Percentiles rank a stretch among this genome's conserved stretches.
phyloP scores from a whole-genome alignment of 176 grass and related monocot genomes.

The Juncus effusus region DNA sequence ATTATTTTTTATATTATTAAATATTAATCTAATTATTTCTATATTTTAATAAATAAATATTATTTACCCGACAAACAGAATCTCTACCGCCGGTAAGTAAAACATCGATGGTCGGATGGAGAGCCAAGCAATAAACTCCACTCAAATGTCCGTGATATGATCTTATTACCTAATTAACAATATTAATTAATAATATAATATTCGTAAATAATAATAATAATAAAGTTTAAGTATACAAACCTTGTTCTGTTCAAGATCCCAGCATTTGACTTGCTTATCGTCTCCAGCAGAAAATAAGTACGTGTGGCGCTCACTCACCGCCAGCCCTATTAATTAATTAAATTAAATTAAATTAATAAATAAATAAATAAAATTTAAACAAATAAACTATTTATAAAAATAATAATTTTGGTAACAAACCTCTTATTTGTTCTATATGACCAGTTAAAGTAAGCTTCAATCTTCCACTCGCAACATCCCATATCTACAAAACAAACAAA shows the following conservation, averaged over 20 bases:
- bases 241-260: slow-evolving; percentile 99
- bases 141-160: slow-evolving; percentile 99
- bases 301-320: slow-evolving; percentile 81
- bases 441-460: slow-evolving; percentile 97
- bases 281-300: slow-evolving; percentile 99
- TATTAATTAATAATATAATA: slow-evolving; percentile 33
- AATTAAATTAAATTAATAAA: slow-evolving; percentile 11
- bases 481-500: slow-evolving; percentile 61
- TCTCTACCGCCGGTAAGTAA: slow-evolving; percentile 85
- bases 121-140: slow-evolving; percentile 94
- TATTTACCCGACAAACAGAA: slow-evolving; percentile 95
- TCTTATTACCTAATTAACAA: slow-evolving; percentile 61
- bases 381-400: slow-evolving; percentile 7
- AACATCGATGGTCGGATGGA: slow-evolving; percentile 94
- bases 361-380: slow-evolving; percentile 12
- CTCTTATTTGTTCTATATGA: slow-evolving; percentile 90
- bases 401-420: slow-evolving; percentile 41
- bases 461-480: slow-evolving; percentile 90
- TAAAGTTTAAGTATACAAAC: slow-evolving; percentile 36
- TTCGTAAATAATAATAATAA: slow-evolving; percentile 42
- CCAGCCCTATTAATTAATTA: slow-evolving; percentile 61
- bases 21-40: background rate
- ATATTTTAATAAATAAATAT: slow-evolving; percentile 10
- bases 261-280: slow-evolving; percentile 99
- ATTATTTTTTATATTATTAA: slow-evolving; percentile 6